phyloP scores from a whole-genome alignment of 1,284 basidiomycete species.

The Moesziomyces sp. region DNA sequence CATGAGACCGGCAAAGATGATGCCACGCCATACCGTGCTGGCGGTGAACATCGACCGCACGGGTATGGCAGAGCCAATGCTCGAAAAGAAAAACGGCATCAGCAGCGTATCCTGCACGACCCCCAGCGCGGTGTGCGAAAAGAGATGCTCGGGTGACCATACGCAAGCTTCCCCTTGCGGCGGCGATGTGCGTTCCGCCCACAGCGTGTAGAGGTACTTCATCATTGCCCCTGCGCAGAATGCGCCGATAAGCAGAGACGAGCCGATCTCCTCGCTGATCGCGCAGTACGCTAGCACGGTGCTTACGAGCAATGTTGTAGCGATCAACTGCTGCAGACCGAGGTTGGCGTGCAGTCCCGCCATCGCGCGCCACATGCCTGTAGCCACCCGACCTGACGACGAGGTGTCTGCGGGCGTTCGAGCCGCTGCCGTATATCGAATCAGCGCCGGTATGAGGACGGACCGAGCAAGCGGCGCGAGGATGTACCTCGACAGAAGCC shows the following conservation, averaged over 20 bases:
- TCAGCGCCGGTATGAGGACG: conserved; percentile 29
- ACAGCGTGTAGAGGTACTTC: conserved; percentile 16
- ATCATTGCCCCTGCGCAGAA: conserved; percentile 69
- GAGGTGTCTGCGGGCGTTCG: background rate
- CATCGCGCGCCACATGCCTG: background rate
- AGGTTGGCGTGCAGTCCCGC: background rate
- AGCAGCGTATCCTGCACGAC: conserved; percentile 63
- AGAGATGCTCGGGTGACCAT: conserved; percentile 12
- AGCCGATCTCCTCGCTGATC: conserved; percentile 58
- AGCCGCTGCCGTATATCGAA: background rate
- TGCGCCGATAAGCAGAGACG: conserved; percentile 70
- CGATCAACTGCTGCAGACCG: conserved; percentile 9
- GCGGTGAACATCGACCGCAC: conserved; percentile 72
- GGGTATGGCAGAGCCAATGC: conserved; percentile 73
- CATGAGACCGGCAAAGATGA: conserved; percentile 72
- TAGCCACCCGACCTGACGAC: background rate
- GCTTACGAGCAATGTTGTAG: conserved; percentile 7
- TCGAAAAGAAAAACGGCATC: conserved; percentile 73
- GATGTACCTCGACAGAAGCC: conserved; percentile 12
- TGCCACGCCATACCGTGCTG: conserved; percentile 71
- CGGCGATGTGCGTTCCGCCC: background rate
- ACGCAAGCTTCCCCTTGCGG: background rate
- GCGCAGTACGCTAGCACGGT: conserved; percentile 20
- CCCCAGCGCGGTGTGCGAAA: conserved; percentile 11
- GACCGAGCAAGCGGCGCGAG: conserved; percentile 5